Base-by-base conservation (phyloP, 176 grass and related monocot species). In the Guadua angustifolia region DNA sequence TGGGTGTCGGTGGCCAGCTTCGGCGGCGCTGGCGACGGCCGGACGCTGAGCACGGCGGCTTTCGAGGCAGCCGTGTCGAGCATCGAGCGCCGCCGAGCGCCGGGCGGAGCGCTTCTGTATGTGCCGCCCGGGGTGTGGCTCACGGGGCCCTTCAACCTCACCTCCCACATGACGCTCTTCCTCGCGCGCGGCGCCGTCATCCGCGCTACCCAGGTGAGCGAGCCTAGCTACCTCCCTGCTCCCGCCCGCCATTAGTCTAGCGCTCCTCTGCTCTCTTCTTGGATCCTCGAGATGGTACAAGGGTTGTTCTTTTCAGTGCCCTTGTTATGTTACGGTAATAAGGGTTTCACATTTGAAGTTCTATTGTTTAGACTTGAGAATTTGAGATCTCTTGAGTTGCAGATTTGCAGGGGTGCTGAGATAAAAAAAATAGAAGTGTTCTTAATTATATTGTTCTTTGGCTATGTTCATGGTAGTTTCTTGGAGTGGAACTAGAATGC, bases 91-190 rank as follows among this genome's bases (percentile, higher is more conserved):
- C 80, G 81, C 32, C 74, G 79, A 75, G 81, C 84, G 32, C 61
- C 49, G 16, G 89, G 91, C 58, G 94, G 91, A 43, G 86, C 86
- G 65, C 79, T 88, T 77, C 91, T 94, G 2, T 94, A 94, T 78
- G 89, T 97, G 71, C 94, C 89, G 15, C 79, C 94, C 3, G 94
- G 94, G 52, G 87, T 89, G 39, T 97, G 89, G 89, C 91, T 97
- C 59, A 97, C 94, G 29, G 89, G 91, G 43, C 91, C 94, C 53
- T 97, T 97, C 94, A 92, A 91, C 79, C 89, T 97, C 67, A 92
- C 91, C 17, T 94, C 89, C 50, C 89, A 84, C 69, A 97, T 97
- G 94, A 94, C 94, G 60, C 89, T 97, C 66, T 97, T 90, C 88
- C 94, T 97, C 56, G 85, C 91, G 46, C 83, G 85, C 21, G 94